A percentile compares a stretch with the other conserved stretches of the same genome.
These are phyloP conservation scores for Cytospora leucostoma DNA, from an alignment of 2,329 filamentous ascomycete genomes.

Conservation along the genomic window DNA sequence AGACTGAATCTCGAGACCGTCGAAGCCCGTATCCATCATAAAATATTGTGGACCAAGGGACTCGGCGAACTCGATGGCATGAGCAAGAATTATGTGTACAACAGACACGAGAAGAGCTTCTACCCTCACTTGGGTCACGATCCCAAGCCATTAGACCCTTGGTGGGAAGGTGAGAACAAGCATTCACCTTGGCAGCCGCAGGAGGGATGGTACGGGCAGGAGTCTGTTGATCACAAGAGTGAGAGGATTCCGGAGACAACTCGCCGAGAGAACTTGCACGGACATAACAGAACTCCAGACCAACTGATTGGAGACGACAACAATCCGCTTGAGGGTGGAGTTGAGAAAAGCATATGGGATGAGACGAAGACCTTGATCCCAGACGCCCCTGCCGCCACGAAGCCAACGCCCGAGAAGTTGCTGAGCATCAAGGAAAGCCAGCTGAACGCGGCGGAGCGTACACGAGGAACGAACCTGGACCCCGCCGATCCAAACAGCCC, in stretches of 20 bases:
- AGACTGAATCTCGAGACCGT: conserved; percentile 33
- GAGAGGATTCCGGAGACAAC: conserved; percentile 4
- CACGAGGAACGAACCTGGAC: neutral
- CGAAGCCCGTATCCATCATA: conserved; percentile 33
- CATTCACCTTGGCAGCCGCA: conserved; percentile 25
- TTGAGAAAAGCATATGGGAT: conserved; percentile 31
- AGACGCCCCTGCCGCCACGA: conserved; percentile 30
- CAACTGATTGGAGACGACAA: conserved; percentile 16
- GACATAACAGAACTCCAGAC: conserved; percentile 28
- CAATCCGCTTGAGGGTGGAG: neutral
- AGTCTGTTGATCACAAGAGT: neutral
- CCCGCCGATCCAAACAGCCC: conserved; percentile 47
- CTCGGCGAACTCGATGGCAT: conserved; percentile 31
- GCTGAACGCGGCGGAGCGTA: neutral
- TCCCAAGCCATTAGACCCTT: neutral
- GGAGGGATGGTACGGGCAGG: neutral
- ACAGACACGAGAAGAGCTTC: conserved; percentile 15
- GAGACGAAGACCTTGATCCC: conserved; percentile 35
- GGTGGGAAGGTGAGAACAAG: neutral
- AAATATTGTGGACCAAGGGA: conserved; percentile 38
- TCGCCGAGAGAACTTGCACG: conserved; percentile 27
- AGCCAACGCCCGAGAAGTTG: conserved; percentile 30
- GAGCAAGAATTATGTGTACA: neutral
- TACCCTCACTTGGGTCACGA: conserved; percentile 10
- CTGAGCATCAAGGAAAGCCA: conserved; percentile 4